Evolutionary conservation across 352 stramenopile species (phyloP), one percentile per base, ranked within the genome.

Genomic region (Globisporangium echinulatum): DNA sequence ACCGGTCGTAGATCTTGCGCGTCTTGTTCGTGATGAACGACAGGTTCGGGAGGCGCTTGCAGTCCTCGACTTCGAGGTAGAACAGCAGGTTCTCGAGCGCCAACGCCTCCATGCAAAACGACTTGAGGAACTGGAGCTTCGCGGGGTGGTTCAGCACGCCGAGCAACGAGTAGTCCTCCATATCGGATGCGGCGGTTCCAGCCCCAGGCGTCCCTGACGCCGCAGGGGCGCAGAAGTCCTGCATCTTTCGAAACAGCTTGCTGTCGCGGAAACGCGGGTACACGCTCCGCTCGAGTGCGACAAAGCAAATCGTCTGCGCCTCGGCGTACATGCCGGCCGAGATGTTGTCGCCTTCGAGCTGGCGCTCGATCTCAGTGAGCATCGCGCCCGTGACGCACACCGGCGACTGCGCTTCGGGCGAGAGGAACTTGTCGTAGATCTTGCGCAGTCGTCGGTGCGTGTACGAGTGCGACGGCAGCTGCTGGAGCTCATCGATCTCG

Each of bases 371-470:
- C 1, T 87, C 81, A 5, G 60, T 52, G 14, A 89, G 73, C 81
- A 93, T 91, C 13, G 71, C 68, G 6, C 62, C 67, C 0, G 81
- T 90, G 4, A 93, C 82, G 46, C 83, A 93, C 57, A 93, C 82
- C 4, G 83, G 83, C 9, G 78, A 89, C 13, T 65, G 70, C 5
- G 83, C 83, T 7, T 89, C 75, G 0, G 79, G 79, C 0, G 81
- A 90, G 7, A 93, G 55, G 50, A 93, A 93, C 63, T 93, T 93
- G 71, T 93, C 79, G 69, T 93, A 93, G 65, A 93, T 91, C 56
- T 93, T 90, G 42, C 70, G 83, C 11, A 93, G 72, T 9, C 82
- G 77, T 2, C 82, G 82, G 56, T 90, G 75, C 13, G 83, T 93
- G 66, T 93, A 93, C 44, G 82, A 89, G 40, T 89, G 79, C 15